Conservation (phyloP, 2,329 filamentous ascomycete genomes). For the Xylaria sp. region DNA sequence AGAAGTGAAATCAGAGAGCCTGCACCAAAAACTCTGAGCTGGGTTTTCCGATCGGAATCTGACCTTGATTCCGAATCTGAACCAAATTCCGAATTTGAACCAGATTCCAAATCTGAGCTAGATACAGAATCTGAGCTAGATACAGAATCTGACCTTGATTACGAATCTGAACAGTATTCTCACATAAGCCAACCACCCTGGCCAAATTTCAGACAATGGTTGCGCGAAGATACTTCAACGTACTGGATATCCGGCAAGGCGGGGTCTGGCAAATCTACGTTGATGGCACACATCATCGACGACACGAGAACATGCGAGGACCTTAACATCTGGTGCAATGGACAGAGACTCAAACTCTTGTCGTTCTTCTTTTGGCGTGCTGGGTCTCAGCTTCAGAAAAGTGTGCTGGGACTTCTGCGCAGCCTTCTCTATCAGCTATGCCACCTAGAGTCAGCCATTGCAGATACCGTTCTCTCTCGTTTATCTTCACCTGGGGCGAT, state of each 20-base stretch:
- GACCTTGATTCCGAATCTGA: background rate
- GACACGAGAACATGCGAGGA: slow-evolving; percentile 16
- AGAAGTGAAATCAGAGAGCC: slow-evolving; percentile 27
- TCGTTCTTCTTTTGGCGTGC: slow-evolving; percentile 40
- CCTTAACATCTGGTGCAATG: slow-evolving; percentile 13
- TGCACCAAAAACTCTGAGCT: slow-evolving; percentile 23
- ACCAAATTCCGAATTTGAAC: too few species aligned
- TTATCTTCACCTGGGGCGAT: background rate
- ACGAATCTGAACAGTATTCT: background rate
- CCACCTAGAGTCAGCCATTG: background rate
- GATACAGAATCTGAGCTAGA: background rate
- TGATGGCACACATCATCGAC: slow-evolving; percentile 33
- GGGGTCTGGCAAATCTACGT: slow-evolving; percentile 27
- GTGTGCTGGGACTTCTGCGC: slow-evolving; percentile 31
- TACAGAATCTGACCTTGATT: background rate
- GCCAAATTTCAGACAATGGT: slow-evolving; percentile 31
- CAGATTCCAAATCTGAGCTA: too few species aligned
- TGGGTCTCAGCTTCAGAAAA: slow-evolving; percentile 29
- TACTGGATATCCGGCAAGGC: slow-evolving; percentile 38
- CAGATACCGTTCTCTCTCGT: background rate
- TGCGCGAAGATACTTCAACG: slow-evolving; percentile 23
- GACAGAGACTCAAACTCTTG: slow-evolving; percentile 13
- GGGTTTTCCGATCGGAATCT: slow-evolving; percentile 10
- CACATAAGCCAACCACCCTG: background rate
- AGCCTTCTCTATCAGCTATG: slow-evolving; percentile 31